Evolutionary conservation across 2,329 filamentous ascomycete genomes (phyloP).

Genomic region (Colletotrichum truncatum): DNA sequence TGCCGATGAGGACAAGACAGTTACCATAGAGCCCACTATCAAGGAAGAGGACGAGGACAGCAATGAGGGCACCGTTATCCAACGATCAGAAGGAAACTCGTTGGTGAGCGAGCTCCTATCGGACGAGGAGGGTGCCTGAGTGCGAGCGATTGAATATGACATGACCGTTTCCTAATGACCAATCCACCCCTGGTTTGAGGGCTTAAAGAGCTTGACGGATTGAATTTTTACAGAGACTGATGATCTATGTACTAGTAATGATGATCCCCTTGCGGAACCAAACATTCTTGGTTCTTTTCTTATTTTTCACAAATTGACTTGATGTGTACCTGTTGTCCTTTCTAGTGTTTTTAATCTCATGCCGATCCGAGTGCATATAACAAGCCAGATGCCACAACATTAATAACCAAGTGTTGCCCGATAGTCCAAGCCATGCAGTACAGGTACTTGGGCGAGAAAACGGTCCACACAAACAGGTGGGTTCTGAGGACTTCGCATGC

Average conservation of each 20-base stretch:
- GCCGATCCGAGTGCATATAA: conserved; percentile 61
- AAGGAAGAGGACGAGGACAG: conserved; percentile 55
- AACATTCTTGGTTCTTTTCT: background rate
- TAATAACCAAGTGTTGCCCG: conserved; percentile 81
- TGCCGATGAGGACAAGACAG: conserved; percentile 47
- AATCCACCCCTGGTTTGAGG: background rate
- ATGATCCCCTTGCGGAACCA: conserved; percentile 2
- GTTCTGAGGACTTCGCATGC: conserved; percentile 86
- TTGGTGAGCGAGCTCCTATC: conserved; percentile 51
- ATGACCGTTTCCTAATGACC: conserved; percentile 9
- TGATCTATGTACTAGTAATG: conserved; percentile 29
- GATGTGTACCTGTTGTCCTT: background rate
- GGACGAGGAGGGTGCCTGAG: conserved; percentile 46
- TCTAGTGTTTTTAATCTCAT: background rate
- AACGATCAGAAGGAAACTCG: conserved; percentile 40
- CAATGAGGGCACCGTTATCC: conserved; percentile 36
- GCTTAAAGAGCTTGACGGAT: background rate
- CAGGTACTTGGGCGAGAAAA: conserved; percentile 96
- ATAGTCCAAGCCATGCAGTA: conserved; percentile 91
- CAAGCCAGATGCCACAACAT: conserved; percentile 69
- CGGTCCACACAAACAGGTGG: conserved; percentile 98
- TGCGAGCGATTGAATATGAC: background rate
- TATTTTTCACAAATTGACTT: background rate
- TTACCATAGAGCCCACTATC: conserved; percentile 53
- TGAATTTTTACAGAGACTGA: conserved; percentile 13